phyloP scores from a whole-genome alignment of 306 rosid species.

The Castanea mollissima region DNA sequence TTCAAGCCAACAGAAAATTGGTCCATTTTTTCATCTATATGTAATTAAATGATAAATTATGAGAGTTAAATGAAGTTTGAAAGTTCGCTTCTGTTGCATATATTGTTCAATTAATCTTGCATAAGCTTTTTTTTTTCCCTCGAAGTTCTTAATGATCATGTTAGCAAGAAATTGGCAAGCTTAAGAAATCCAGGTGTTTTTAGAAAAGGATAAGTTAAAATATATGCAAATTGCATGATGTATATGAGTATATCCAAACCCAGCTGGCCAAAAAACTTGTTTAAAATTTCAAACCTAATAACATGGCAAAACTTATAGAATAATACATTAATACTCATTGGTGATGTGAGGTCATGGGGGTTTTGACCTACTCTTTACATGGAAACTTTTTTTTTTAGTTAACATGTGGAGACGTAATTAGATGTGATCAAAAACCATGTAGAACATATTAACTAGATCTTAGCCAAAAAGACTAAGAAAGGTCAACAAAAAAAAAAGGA shows the following conservation, averaged over 20 bases:
- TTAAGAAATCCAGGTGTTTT: not conserved
- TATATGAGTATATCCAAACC: not conserved
- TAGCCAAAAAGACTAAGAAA: too few relatives aligned
- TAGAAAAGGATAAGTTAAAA: not conserved
- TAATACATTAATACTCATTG: not conserved
- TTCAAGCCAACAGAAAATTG: not conserved
- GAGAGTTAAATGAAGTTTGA: not conserved
- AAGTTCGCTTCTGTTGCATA: not conserved
- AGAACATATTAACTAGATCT: too few relatives aligned
- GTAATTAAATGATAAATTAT: not conserved
- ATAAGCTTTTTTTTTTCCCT: not conserved
- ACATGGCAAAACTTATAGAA: not conserved
- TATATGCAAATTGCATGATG: not conserved
- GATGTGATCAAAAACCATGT: too few relatives aligned
- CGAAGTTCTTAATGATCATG: not conserved
- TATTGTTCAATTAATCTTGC: not conserved
- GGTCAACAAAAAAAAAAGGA: too few relatives aligned
- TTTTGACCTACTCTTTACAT: too few relatives aligned
- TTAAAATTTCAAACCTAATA: conserved; percentile 6
- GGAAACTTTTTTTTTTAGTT: too few relatives aligned
- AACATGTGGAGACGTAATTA: too few relatives aligned
- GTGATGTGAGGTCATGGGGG: not conserved
- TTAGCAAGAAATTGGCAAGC: not conserved
- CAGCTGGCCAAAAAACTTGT: not conserved
- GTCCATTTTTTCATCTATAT: not conserved